phyloP scores from a whole-genome alignment of 441 rosid species.

The Pelargonium citronellum region DNA sequence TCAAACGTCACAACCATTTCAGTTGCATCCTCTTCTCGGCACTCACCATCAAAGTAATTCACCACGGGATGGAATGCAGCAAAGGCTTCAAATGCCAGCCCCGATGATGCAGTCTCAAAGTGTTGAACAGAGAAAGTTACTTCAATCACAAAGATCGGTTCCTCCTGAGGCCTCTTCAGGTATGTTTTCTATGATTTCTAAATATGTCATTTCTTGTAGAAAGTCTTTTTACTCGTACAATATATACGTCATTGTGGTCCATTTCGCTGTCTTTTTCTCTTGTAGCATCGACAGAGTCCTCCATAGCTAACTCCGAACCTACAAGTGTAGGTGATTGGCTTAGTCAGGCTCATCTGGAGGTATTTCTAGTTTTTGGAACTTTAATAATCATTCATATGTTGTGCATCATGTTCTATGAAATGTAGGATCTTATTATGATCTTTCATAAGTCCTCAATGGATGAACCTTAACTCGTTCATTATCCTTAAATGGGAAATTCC shows the following conservation, averaged over 20 bases:
- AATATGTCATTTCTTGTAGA: background rate
- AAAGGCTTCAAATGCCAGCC: slow-evolving; percentile 6
- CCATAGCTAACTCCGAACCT: background rate
- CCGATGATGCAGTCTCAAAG: background rate
- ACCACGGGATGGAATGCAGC: background rate
- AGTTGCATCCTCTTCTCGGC: background rate
- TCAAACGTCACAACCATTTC: slow-evolving; percentile 3
- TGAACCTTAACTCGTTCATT: too few species aligned
- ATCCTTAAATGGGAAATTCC: too few species aligned
- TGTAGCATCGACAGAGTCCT: background rate
- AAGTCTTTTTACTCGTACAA: background rate
- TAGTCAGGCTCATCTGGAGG: background rate
- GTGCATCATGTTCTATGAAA: background rate
- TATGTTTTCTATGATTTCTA: background rate
- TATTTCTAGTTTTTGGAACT: background rate
- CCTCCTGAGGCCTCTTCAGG: slow-evolving; percentile 2
- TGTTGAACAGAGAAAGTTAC: background rate
- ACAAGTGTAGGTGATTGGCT: background rate
- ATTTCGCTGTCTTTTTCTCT: background rate
- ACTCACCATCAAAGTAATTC: slow-evolving; percentile 1
- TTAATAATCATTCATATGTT: background rate
- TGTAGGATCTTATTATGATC: too few species aligned
- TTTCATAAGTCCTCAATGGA: too few species aligned
- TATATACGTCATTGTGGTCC: background rate
- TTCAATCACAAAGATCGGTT: background rate